A percentile compares a stretch with the other conserved stretches of the same genome.
Conservation (phyloP, 1,284 basidiomycete genomes). For the Ceraceosorus guamensis region DNA sequence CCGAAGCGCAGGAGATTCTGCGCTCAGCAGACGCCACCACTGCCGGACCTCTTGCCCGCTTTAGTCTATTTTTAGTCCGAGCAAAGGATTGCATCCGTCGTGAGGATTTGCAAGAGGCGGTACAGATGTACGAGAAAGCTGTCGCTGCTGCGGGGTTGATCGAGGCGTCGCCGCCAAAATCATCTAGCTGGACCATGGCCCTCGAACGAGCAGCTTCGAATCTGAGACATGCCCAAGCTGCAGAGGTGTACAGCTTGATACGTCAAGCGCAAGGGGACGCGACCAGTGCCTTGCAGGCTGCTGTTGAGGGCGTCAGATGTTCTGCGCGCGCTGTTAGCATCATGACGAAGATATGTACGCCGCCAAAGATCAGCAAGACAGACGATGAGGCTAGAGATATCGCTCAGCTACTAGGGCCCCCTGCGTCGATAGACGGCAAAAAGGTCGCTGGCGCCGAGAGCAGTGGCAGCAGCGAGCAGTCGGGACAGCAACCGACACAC, state of each 20-base stretch:
- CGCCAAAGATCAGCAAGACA: not conserved
- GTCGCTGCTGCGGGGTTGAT: slow-evolving; percentile 13
- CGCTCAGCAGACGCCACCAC: too few species aligned
- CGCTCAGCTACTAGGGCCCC: too few species aligned
- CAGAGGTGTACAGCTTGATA: slow-evolving; percentile 12
- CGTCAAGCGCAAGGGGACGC: slow-evolving; percentile 17
- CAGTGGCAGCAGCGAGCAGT: too few species aligned
- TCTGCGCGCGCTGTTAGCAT: slow-evolving; percentile 14
- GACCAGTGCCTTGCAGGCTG: slow-evolving; percentile 18
- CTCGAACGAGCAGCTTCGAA: slow-evolving; percentile 16
- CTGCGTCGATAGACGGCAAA: too few species aligned
- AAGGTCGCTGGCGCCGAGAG: too few species aligned
- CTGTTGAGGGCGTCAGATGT: slow-evolving; percentile 15
- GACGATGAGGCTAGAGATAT: too few species aligned
- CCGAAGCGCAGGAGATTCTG: too few species aligned
- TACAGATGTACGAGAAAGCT: slow-evolving; percentile 15
- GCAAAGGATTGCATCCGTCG: slow-evolving; percentile 13
- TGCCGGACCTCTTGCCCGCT: slow-evolving; percentile 10
- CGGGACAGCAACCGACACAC: too few species aligned
- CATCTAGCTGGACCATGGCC: slow-evolving; percentile 6
- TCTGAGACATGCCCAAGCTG: slow-evolving; percentile 21
- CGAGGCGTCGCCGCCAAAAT: not conserved
- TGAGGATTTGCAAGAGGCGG: slow-evolving; percentile 12
- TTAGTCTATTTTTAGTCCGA: slow-evolving; percentile 19
- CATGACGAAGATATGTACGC: slow-evolving; percentile 12